Conservation (phyloP, 257 asterid genomes). For the Solanum appendiculatum region DNA sequence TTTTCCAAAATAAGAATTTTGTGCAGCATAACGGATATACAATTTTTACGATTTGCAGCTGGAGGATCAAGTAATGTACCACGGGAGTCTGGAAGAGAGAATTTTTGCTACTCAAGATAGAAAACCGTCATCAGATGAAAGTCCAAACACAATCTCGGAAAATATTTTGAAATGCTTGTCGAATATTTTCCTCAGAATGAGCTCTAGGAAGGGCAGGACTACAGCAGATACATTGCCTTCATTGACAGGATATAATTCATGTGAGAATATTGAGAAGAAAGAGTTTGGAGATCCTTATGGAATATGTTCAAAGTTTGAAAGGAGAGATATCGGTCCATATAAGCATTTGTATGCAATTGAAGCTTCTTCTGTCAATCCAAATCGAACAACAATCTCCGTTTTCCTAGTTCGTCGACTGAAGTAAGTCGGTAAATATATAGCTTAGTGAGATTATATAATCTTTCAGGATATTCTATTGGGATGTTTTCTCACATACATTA, state of each 20-base stretch:
- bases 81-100: slow-evolving; percentile 23
- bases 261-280: slow-evolving; percentile 7
- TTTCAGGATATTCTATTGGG: neutral
- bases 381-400: slow-evolving; percentile 43
- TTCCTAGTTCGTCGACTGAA: slow-evolving; percentile 60
- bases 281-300: slow-evolving; percentile 62
- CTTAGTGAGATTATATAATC: neutral
- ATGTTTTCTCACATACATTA: neutral
- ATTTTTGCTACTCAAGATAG: slow-evolving; percentile 15
- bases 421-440: slow-evolving; percentile 22
- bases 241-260: slow-evolving; percentile 17
- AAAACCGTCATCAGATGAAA: slow-evolving; percentile 13
- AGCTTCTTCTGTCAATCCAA: slow-evolving; percentile 47
- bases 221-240: slow-evolving; percentile 37
- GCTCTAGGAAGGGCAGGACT: slow-evolving; percentile 39
- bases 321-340: slow-evolving; percentile 70
- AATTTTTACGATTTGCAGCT: slow-evolving; percentile 22
- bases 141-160: slow-evolving; percentile 73
- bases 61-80: slow-evolving; percentile 18
- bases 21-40: neutral
- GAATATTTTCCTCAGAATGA: slow-evolving; percentile 59
- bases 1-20: neutral
- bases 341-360: slow-evolving; percentile 52
- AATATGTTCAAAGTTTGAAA: slow-evolving; percentile 45
- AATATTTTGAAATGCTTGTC: slow-evolving; percentile 63